Conservation (phyloP, 495 filamentous ascomycete species). For the Arthonia radiata region DNA sequence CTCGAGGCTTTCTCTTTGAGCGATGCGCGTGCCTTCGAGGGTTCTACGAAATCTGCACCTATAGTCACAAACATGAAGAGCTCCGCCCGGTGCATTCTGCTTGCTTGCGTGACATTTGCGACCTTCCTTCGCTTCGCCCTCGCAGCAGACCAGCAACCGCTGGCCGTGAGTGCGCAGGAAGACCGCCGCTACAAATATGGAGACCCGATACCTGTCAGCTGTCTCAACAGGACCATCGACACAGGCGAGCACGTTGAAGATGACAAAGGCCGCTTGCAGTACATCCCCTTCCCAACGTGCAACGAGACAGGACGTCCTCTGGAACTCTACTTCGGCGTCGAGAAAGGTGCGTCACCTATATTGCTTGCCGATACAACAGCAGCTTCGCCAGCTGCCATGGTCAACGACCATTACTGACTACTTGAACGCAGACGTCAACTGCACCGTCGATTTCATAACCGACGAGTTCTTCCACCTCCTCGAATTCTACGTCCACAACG, state of each 20-base stretch:
- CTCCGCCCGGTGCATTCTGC: too few relatives aligned
- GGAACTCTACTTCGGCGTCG: conserved; percentile 63
- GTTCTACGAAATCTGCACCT: too few relatives aligned
- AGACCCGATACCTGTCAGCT: conserved; percentile 32
- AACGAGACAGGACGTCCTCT: conserved; percentile 69
- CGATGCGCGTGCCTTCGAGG: too few relatives aligned
- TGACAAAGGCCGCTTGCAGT: conserved; percentile 59
- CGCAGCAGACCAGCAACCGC: too few relatives aligned
- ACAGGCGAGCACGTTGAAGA: conserved; percentile 40
- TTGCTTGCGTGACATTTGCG: too few relatives aligned
- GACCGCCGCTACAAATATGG: conserved; percentile 22
- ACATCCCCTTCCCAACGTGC: conserved; percentile 78
- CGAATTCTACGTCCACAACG: conserved; percentile 96
- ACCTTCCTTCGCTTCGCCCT: too few relatives aligned
- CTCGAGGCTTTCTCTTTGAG: too few relatives aligned
- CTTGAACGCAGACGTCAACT: conserved; percentile 45
- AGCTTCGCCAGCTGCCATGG: not conserved
- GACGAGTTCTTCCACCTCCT: conserved; percentile 91
- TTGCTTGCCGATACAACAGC: conserved; percentile 2
- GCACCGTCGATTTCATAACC: conserved; percentile 62
- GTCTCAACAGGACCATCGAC: conserved; percentile 26
- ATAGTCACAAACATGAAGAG: too few relatives aligned
- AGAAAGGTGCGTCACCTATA: conserved; percentile 17
- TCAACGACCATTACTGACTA: not conserved
- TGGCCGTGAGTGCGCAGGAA: too few relatives aligned